phyloP scores from a whole-genome alignment of 1,284 basidiomycete genomes.

The Apiotrichum sp. region DNA sequence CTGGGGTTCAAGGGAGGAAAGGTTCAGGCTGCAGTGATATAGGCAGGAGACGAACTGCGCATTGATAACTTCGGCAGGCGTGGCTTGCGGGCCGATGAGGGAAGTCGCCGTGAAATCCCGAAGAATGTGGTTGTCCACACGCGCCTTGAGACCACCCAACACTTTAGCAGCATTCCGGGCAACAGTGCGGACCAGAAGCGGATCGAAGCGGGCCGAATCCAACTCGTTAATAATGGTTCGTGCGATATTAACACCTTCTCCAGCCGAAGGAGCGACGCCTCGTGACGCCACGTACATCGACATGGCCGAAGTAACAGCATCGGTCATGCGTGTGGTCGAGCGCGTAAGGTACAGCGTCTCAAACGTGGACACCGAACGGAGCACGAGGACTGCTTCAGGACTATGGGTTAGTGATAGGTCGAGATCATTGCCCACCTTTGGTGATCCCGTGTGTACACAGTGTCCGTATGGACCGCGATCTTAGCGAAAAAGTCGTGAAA shows the following conservation, averaged over 20 bases:
- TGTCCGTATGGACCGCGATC: constrained; percentile 89
- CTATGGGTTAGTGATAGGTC: constrained; percentile 46
- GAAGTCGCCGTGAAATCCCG: constrained; percentile 70
- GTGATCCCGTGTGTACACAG: constrained; percentile 69
- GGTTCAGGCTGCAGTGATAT: constrained; percentile 67
- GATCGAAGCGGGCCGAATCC: constrained; percentile 88
- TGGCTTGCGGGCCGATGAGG: constrained; percentile 68
- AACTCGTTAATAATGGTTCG: constrained; percentile 79
- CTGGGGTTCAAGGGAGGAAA: constrained; percentile 64
- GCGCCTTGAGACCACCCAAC: constrained; percentile 59
- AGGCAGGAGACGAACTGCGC: constrained; percentile 68
- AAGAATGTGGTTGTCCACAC: constrained; percentile 62
- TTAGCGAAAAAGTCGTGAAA: constrained; percentile 95
- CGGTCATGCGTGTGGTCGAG: constrained; percentile 72
- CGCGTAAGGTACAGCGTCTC: constrained; percentile 78
- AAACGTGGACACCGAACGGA: constrained; percentile 73
- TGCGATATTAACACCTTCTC: constrained; percentile 69
- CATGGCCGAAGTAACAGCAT: constrained; percentile 67
- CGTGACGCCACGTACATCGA: constrained; percentile 53
- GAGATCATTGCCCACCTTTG: constrained; percentile 60
- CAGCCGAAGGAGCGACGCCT: constrained; percentile 63
- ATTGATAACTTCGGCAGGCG: constrained; percentile 69
- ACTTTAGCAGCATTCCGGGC: constrained; percentile 64
- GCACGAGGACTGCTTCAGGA: constrained; percentile 80
- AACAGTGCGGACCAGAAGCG: constrained; percentile 69